Conservation (phyloP, 805 yeast genomes). For the Starmerella riodocensis region DNA sequence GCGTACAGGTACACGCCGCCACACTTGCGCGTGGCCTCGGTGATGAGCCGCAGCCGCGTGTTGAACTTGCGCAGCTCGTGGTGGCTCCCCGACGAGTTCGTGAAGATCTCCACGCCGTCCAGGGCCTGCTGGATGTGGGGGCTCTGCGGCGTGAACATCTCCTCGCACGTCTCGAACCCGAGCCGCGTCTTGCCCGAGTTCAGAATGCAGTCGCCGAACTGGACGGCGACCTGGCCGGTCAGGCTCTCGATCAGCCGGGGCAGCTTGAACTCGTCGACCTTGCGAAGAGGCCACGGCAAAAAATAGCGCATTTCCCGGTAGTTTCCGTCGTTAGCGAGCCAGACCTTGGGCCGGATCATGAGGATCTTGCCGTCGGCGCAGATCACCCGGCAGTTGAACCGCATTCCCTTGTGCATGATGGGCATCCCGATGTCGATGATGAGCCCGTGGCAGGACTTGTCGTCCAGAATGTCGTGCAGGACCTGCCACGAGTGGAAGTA, state of each 20-base stretch:
- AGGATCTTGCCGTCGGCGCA: conserved; percentile 68
- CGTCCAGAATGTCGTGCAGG: conserved; percentile 59
- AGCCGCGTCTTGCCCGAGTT: conserved; percentile 73
- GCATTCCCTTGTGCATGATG: conserved; percentile 67
- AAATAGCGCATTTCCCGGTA: conserved; percentile 96
- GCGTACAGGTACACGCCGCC: conserved; percentile 93
- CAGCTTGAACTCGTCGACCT: conserved; percentile 56
- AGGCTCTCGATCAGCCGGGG: conserved; percentile 57
- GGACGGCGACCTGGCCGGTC: conserved; percentile 55
- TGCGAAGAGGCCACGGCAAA: conserved; percentile 84
- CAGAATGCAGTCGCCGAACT: conserved; percentile 83
- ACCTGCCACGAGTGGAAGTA: conserved; percentile 91
- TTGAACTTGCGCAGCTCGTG: conserved; percentile 87
- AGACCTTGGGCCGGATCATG: conserved; percentile 80
- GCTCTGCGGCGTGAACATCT: conserved; percentile 86
- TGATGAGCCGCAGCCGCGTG: conserved; percentile 69
- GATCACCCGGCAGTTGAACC: conserved; percentile 82
- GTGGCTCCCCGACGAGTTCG: conserved; percentile 95
- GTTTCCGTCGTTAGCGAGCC: conserved; percentile 95
- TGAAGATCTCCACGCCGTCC: conserved; percentile 94
- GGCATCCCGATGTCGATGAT: conserved; percentile 93
- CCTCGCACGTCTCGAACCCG: conserved; percentile 99
- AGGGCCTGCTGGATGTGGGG: conserved; percentile 86
- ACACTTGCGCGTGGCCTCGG: conserved; percentile 87
- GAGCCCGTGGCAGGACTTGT: conserved; percentile 60